Evolutionary conservation across 2,329 filamentous ascomycete genomes (phyloP).

Genomic region (Exophiala sideris): DNA sequence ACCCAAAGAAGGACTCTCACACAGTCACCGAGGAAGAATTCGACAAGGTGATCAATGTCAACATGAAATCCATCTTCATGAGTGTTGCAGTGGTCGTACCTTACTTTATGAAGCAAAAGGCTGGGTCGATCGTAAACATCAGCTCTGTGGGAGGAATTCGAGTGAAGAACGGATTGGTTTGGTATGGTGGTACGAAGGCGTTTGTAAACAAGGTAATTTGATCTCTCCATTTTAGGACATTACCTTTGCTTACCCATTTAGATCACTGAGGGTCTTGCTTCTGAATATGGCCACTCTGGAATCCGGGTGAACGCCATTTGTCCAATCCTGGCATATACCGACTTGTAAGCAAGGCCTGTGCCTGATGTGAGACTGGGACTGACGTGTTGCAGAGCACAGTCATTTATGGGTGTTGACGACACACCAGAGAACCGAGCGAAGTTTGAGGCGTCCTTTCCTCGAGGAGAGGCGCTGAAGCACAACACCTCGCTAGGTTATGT

Average conservation of each 20-base stretch:
- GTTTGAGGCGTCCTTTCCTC: conserved; percentile 16
- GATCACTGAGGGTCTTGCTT: conserved; percentile 17
- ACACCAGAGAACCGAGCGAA: conserved; percentile 11
- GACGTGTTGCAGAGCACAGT: conserved; percentile 8
- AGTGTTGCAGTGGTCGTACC: conserved; percentile 32
- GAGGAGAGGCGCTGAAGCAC: conserved; percentile 9
- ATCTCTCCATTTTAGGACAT: too few species aligned
- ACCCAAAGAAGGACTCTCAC: conserved; percentile 27
- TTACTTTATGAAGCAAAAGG: conserved; percentile 28
- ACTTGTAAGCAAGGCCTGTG: conserved; percentile 2
- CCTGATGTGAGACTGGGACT: background rate
- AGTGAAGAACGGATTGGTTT: conserved; percentile 22
- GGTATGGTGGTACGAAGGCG: conserved; percentile 24
- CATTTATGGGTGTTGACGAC: conserved; percentile 16
- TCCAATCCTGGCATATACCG: conserved; percentile 16
- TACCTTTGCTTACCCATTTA: background rate
- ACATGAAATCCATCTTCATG: conserved; percentile 34
- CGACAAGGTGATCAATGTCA: conserved; percentile 34
- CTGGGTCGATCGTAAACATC: conserved; percentile 22
- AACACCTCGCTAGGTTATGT: conserved; percentile 30
- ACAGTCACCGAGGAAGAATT: conserved; percentile 32
- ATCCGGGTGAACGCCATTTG: conserved; percentile 14
- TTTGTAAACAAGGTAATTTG: conserved; percentile 11
- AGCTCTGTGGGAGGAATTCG: conserved; percentile 22
- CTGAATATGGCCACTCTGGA: conserved; percentile 16